phyloP scores from a whole-genome alignment of 1,284 basidiomycete genomes.

The Sporisorium sorghi region DNA sequence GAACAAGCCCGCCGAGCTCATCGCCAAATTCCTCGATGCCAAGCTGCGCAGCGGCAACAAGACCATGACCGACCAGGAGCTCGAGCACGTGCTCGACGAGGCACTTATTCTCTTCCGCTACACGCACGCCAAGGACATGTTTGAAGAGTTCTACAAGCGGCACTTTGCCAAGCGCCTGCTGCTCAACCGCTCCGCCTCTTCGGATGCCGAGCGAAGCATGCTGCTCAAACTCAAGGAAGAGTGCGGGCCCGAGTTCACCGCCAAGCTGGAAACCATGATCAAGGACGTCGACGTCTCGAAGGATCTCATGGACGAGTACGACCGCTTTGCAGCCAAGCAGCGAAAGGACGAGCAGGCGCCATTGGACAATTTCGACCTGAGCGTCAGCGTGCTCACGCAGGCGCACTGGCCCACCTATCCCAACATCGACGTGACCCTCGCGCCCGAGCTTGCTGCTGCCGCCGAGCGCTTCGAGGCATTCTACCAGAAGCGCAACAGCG shows the following conservation, averaged over 20 bases:
- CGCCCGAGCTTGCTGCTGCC: constrained; percentile 41
- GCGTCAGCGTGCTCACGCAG: constrained; percentile 73
- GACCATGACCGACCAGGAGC: constrained; percentile 77
- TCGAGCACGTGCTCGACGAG: constrained; percentile 79
- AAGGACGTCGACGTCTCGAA: constrained; percentile 81
- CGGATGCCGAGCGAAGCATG: constrained; percentile 90
- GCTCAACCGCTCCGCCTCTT: constrained; percentile 84
- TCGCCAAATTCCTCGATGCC: constrained; percentile 88
- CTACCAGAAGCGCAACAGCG: constrained; percentile 63
- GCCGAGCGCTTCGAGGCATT: constrained; percentile 56
- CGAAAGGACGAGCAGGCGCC: constrained; percentile 29
- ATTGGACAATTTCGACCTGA: constrained; percentile 70
- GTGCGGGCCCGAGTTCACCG: constrained; percentile 85
- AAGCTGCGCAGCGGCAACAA: constrained; percentile 88
- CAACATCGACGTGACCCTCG: constrained; percentile 49
- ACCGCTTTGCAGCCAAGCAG: constrained; percentile 69
- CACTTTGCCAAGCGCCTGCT: constrained; percentile 88
- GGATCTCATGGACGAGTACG: constrained; percentile 75
- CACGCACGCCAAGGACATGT: constrained; percentile 73
- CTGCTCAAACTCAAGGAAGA: constrained; percentile 90
- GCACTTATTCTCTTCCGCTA: constrained; percentile 86
- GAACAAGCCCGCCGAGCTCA: constrained; percentile 91
- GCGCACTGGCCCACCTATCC: constrained; percentile 74
- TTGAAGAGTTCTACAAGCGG: constrained; percentile 89
- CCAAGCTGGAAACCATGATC: constrained; percentile 89